Evolutionary conservation across 1,284 basidiomycete species (phyloP), one percentile per base, ranked within the genome.

Genomic region (Trichosporon sp.): DNA sequence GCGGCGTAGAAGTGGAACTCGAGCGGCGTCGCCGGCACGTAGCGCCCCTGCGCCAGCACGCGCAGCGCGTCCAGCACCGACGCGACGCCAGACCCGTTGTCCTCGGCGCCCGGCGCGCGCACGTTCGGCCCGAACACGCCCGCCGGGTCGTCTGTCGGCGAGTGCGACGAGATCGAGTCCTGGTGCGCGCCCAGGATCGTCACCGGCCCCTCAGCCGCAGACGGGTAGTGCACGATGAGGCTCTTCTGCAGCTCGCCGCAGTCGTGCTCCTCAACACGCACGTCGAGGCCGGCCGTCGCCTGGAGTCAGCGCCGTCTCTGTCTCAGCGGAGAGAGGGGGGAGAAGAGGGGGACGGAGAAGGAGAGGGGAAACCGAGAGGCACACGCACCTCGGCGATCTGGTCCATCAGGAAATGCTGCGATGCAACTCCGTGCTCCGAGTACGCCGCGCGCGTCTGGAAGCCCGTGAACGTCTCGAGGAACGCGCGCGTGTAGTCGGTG

Each of bases 1-100:
- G 93, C 94, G 65, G 91, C 91, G 81, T 95, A 98, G 91, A 92
- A 98, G 80, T 97, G 95, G 82, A 97, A 95, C 80, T 98, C 95
- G 67, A 98, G 87, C 32, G 91, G 87, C 13, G 84, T 84, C 25
- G 95, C 94, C 29, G 83, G 86, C 11, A 3, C 2, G 85, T 91
- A 97, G 74, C 90, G 87, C 44, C 90, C 86, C 18, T 87, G 86
- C 72, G 94, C 85, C 68, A 98, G 86, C 3, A 89, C 91, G 38
- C 92, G 89, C 80, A 96, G 93, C 11, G 92, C 87, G 84, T 95
- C 93, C 47, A 99, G 85, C 74, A 96, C 93, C 15, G 93, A 93
- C 69, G 95, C 93, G 38, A 89, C 91, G 67, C 95, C 96, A 70
- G 91, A 93, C 18, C 89, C 95, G 80, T 98, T 95, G 75, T 93